Evolutionary conservation across 495 filamentous ascomycete genomes (phyloP), one percentile per base, ranked within the genome.

Genomic region (Penicillium robsamsonii): DNA sequence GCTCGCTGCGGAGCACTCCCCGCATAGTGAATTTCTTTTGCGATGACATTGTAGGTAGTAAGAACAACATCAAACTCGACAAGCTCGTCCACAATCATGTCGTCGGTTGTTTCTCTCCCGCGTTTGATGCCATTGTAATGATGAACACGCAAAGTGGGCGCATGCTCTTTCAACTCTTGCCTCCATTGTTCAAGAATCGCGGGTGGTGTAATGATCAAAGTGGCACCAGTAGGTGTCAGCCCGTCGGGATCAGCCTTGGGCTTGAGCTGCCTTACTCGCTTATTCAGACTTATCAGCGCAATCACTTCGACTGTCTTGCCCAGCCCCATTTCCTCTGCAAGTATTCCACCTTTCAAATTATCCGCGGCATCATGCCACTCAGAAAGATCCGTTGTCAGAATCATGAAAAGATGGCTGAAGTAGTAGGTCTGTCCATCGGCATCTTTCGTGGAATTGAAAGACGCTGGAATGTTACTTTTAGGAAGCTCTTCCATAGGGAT

Each of bases 241-340:
- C 66, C 62, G 35, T 63, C 64, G 45, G 49, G 53, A 47, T 75
- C 72, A 17, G 37, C 42, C 48, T 61, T 69, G 15, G 62, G 17
- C 42, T 60, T 22, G 22, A 22, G 45, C 17, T 59, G 58, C 20
- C 62, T 47, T n/a, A n/a, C n/a, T 9, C 67, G 77, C 35, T 54
- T 74, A 63, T 96, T 85, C 44, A 88, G 66, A 43, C 80, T 81
- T 1, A 96, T 86, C 18, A 97, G 71, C 2, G 88, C 82, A 44
- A 94, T 89, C 48, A 93, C 79, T 68, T 98, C 94, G 18, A 97
- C 82, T 0, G 94, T 97, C 68, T 98, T 98, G 1, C 94, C 94
- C 5, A 98, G 74, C 0, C 93, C 93, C 94, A 97, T 97, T 71
- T 98, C 94, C 69, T 98, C 93, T 0, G 92, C 90, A 20, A 98